Percentiles rank a stretch among this genome's conserved stretches.
phyloP scores from a whole-genome alignment of 23 red algal genomes.

The Gracilaria domingensis region DNA sequence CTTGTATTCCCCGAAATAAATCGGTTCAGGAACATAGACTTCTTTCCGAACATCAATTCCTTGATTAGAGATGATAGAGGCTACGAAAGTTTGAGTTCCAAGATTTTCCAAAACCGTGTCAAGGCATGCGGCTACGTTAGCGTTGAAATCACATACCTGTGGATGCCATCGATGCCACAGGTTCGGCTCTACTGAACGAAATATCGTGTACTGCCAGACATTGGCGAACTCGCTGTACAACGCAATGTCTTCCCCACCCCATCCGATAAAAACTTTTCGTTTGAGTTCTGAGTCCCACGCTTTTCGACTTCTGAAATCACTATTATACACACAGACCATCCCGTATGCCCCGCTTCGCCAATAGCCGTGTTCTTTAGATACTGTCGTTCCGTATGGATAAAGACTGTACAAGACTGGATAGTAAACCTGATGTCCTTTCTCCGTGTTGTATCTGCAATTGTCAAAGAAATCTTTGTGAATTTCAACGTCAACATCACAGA shows the following conservation, averaged over 20 bases:
- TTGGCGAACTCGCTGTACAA: conserved; percentile 43
- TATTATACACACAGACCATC: conserved; percentile 52
- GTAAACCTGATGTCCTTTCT: conserved; percentile 33
- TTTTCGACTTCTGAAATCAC: conserved; percentile 38
- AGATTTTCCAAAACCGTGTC: conserved; percentile 45
- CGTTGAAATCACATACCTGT: conserved; percentile 40
- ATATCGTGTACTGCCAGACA: conserved; percentile 31
- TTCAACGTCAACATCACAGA: conserved; percentile 64
- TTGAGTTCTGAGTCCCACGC: conserved; percentile 1
- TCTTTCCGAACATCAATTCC: conserved; percentile 44
- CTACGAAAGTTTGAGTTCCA: conserved; percentile 44
- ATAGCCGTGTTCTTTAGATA: conserved; percentile 61
- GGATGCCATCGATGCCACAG: conserved; percentile 65
- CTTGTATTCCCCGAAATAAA: conserved; percentile 41
- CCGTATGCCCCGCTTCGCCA: conserved; percentile 66
- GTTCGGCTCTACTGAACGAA: conserved; percentile 58
- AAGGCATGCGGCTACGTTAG: conserved; percentile 52
- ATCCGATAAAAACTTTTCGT: conserved; percentile 12
- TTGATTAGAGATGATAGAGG: conserved; percentile 20
- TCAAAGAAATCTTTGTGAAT: conserved; percentile 32
- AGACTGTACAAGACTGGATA: conserved; percentile 64
- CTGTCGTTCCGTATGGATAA: conserved; percentile 43
- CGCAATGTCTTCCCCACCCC: conserved; percentile 54
- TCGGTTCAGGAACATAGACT: conserved; percentile 18
- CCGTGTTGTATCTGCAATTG: conserved; percentile 50